phyloP scores from a whole-genome alignment of 805 yeast genomes.

The Lipomyces yamadae region DNA sequence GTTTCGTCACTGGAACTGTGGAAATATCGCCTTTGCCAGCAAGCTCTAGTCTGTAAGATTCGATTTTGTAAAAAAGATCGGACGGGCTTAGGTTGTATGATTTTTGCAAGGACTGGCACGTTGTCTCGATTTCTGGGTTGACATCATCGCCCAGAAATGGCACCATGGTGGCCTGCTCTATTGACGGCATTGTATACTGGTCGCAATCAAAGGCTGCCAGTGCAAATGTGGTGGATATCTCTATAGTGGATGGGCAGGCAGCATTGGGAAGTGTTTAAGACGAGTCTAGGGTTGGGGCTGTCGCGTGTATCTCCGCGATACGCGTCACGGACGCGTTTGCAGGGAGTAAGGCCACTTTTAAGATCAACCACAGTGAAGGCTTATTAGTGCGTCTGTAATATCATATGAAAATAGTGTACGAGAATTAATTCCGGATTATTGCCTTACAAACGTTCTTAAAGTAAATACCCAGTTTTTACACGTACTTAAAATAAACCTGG shows the following conservation, averaged over 20 bases:
- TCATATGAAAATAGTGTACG: background rate
- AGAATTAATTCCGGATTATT: too few species aligned
- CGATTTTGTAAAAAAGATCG: conserved; percentile 32
- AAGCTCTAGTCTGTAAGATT: conserved; percentile 19
- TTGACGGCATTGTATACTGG: conserved; percentile 12
- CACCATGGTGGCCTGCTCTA: conserved; percentile 8
- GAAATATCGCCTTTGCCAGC: conserved; percentile 3
- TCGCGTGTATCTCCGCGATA: background rate
- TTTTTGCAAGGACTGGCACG: conserved; percentile 16
- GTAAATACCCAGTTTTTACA: too few species aligned
- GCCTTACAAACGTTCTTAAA: background rate
- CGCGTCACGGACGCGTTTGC: background rate
- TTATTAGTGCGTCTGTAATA: background rate
- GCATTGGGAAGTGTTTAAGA: background rate
- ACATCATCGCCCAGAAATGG: conserved; percentile 2
- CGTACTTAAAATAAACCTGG: background rate
- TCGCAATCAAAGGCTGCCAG: background rate
- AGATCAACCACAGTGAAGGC: background rate
- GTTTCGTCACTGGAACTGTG: conserved; percentile 5
- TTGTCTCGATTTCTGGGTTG: conserved; percentile 11
- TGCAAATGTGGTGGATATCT: background rate
- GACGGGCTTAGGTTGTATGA: conserved; percentile 21
- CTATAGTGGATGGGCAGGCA: background rate
- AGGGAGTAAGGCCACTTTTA: background rate
- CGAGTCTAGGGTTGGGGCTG: conserved; percentile 1